phyloP scores from a whole-genome alignment of 2,329 filamentous ascomycete species.

The Sporothrix variecibatus region DNA sequence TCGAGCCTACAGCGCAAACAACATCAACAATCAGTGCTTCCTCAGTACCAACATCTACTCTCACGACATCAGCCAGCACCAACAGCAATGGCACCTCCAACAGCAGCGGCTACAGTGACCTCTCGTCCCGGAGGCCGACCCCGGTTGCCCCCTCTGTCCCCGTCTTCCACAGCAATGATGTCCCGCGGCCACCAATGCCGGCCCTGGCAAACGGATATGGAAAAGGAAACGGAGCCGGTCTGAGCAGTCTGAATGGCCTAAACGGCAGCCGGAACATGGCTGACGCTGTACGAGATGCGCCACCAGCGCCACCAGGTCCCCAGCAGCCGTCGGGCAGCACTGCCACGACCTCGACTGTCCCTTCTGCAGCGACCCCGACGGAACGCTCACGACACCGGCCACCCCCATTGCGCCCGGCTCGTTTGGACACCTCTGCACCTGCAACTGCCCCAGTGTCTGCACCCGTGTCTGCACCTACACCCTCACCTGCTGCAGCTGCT shows the following conservation, averaged over 20 bases:
- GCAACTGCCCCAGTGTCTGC: background rate
- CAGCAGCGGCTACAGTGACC: slow-evolving; percentile 5
- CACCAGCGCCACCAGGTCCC: slow-evolving; percentile 10
- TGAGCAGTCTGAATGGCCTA: background rate
- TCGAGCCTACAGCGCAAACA: slow-evolving; percentile 23
- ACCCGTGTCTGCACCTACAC: background rate
- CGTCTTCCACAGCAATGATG: slow-evolving; percentile 2
- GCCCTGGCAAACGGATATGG: background rate
- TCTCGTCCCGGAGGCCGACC: slow-evolving; percentile 17
- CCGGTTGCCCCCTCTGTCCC: background rate
- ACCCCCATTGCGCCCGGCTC: background rate
- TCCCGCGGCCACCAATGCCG: background rate
- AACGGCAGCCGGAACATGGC: slow-evolving; percentile 10
- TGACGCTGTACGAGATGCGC: slow-evolving; percentile 13
- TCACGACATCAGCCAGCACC: background rate
- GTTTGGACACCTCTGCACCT: slow-evolving; percentile 2
- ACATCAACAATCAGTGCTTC: too few species aligned
- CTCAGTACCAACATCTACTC: background rate
- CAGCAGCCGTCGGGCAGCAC: background rate
- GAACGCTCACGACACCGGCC: background rate
- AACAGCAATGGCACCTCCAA: background rate
- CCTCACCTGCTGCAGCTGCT: background rate
- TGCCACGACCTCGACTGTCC: background rate
- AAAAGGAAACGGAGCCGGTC: background rate
- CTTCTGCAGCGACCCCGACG: background rate